These are phyloP conservation scores for Agrocybe pediades DNA, from an alignment of 768 basidiomycete genomes.

Conservation along the genomic window DNA sequence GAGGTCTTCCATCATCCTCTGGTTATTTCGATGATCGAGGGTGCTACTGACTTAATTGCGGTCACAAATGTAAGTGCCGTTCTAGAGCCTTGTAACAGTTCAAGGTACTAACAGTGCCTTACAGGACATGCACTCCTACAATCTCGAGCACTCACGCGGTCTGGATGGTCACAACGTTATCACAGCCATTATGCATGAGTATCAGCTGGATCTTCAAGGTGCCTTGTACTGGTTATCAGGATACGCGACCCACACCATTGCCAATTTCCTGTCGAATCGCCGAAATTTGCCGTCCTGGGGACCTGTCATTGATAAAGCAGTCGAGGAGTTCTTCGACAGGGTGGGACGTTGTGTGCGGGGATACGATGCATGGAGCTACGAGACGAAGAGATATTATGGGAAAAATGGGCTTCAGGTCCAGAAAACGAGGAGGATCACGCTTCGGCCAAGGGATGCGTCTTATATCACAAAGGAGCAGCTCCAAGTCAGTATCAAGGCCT, in stretches of 20 bases:
- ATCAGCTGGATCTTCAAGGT: slow-evolving; percentile 35
- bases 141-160: slow-evolving; percentile 31
- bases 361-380: slow-evolving; percentile 53
- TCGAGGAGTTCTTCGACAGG: slow-evolving; percentile 39
- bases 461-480: slow-evolving; percentile 21
- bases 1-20: slow-evolving; percentile 41
- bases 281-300: slow-evolving; percentile 41
- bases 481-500: slow-evolving; percentile 1
- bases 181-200: slow-evolving; percentile 52
- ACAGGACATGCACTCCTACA: slow-evolving; percentile 30
- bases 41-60: slow-evolving; percentile 36
- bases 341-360: slow-evolving; percentile 55
- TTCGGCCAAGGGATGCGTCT: slow-evolving; percentile 11
- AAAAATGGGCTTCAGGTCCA: slow-evolving; percentile 19
- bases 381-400: slow-evolving; percentile 44
- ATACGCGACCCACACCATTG: slow-evolving; percentile 34
- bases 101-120: neutral
- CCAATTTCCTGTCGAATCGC: slow-evolving; percentile 36
- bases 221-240: slow-evolving; percentile 42
- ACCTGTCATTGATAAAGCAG: slow-evolving; percentile 35
- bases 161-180: slow-evolving; percentile 45
- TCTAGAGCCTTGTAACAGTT: too few species aligned
- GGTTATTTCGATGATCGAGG: slow-evolving; percentile 28
- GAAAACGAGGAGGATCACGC: slow-evolving; percentile 15
- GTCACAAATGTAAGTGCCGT: slow-evolving; percentile 31